A percentile compares a stretch with the other conserved stretches of the same genome.
These are phyloP conservation scores for Euphrasia confusa DNA, from an alignment of 257 asterid genomes.

Conservation along the genomic window DNA sequence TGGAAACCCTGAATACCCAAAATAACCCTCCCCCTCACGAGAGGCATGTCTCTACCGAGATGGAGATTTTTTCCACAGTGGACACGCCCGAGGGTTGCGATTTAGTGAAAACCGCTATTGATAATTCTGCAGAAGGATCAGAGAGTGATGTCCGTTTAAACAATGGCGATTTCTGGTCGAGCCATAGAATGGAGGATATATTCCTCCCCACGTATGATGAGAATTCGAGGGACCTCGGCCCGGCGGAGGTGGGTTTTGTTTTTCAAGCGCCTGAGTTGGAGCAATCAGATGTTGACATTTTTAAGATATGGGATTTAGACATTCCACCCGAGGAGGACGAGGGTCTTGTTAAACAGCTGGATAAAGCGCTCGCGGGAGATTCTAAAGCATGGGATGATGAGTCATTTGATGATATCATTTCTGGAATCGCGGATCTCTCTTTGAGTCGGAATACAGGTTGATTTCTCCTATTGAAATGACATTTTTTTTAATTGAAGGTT, in stretches of 20 bases:
- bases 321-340: conserved; percentile 29
- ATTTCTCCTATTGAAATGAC: neutral
- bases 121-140: conserved; percentile 21
- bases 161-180: conserved; percentile 37
- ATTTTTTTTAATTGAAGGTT: neutral
- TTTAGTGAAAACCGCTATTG: conserved; percentile 16
- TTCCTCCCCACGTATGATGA: conserved; percentile 57
- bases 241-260: conserved; percentile 32
- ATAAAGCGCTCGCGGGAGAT: conserved; percentile 31
- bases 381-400: conserved; percentile 22
- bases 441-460: conserved; percentile 26
- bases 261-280: conserved; percentile 29
- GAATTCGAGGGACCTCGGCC: conserved; percentile 30
- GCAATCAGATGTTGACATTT: conserved; percentile 35
- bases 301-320: conserved; percentile 43
- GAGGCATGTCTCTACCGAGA: conserved; percentile 21
- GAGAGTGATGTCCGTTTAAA: conserved; percentile 19
- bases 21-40: conserved; percentile 18
- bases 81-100: conserved; percentile 15
- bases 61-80: conserved; percentile 21
- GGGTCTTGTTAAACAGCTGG: conserved; percentile 33
- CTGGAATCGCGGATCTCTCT: conserved; percentile 52
- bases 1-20: conserved; percentile 27
- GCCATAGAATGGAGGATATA: conserved; percentile 32
- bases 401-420: conserved; percentile 43